Percentiles rank a stretch among this genome's conserved stretches.
These are phyloP conservation scores for Entomortierella parvispora DNA, from an alignment of 192 early-diverging fungal species.

Conservation along the genomic window DNA sequence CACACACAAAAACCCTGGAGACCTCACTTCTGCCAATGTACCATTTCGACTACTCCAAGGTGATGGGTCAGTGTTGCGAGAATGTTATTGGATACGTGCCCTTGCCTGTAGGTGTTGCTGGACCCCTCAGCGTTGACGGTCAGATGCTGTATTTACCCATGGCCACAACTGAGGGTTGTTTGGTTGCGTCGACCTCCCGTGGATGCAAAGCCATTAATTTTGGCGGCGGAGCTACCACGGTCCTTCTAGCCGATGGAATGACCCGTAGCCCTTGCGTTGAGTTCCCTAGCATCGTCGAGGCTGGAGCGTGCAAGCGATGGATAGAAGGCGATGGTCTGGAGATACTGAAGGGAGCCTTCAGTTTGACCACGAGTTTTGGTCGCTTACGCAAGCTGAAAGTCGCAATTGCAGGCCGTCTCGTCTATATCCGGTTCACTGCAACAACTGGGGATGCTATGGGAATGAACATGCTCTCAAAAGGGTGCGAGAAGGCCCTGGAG, in stretches of 20 bases:
- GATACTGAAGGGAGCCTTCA: slow-evolving; percentile 79
- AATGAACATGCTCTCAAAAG: slow-evolving; percentile 99
- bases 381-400: slow-evolving; percentile 84
- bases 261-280: slow-evolving; percentile 90
- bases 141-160: slow-evolving; percentile 89
- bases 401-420: slow-evolving; percentile 81
- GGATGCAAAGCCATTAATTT: slow-evolving; percentile 95
- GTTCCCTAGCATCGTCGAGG: slow-evolving; percentile 72
- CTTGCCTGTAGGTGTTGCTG: slow-evolving; percentile 92
- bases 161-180: slow-evolving; percentile 94
- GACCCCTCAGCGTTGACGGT: slow-evolving; percentile 86
- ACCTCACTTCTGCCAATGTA: slow-evolving; percentile 76
- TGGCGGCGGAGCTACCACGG: slow-evolving; percentile 81
- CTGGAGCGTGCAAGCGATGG: slow-evolving; percentile 74
- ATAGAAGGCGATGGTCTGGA: slow-evolving; percentile 73
- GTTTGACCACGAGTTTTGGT: slow-evolving; percentile 91
- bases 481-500: slow-evolving; percentile 85
- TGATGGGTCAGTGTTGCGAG: slow-evolving; percentile 93
- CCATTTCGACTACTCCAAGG: slow-evolving; percentile 90
- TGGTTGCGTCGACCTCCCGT: slow-evolving; percentile 91
- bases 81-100: slow-evolving; percentile 96
- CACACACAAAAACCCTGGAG: slow-evolving; percentile 72
- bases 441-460: slow-evolving; percentile 97
- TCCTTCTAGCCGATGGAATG: slow-evolving; percentile 83
- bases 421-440: slow-evolving; percentile 90